phyloP scores from a whole-genome alignment of 176 grass and related monocot species.

The Rhynchospora breviuscula region DNA sequence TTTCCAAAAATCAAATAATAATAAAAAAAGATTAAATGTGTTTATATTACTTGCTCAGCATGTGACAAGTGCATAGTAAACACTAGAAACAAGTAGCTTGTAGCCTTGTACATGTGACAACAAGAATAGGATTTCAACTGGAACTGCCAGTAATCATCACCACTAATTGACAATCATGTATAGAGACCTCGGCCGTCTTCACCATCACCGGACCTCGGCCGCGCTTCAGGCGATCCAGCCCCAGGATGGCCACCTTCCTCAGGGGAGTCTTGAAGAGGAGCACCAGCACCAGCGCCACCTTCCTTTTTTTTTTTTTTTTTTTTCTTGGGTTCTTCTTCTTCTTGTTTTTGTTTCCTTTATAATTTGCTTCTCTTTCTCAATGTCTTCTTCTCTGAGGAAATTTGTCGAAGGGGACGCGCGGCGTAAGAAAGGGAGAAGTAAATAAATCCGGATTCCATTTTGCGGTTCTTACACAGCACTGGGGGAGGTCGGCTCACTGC shows the following conservation, averaged over 20 bases:
- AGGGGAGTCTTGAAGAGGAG: slow-evolving; percentile 91
- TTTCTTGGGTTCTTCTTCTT: background rate
- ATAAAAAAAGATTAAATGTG: background rate
- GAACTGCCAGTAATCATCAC: background rate
- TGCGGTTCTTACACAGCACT: background rate
- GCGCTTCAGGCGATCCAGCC: slow-evolving; percentile 72
- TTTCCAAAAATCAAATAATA: background rate
- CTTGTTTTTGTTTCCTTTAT: slow-evolving; percentile 18
- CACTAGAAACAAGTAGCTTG: background rate
- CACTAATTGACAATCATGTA: background rate
- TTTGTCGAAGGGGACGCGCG: background rate
- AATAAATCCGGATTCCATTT: background rate
- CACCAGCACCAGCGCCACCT: slow-evolving; percentile 40
- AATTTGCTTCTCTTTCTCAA: background rate
- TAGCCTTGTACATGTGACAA: background rate
- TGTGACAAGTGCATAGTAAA: too few species aligned
- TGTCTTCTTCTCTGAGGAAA: background rate
- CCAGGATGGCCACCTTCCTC: slow-evolving; percentile 49
- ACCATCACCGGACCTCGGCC: slow-evolving; percentile 62
- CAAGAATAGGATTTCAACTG: background rate
- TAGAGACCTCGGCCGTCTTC: slow-evolving; percentile 41
- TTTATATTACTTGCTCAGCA: background rate
- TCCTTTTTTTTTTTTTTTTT: background rate
- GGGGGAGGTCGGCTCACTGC: background rate
- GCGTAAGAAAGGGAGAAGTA: background rate